Percentiles rank a stretch among this genome's conserved stretches.
These are phyloP conservation scores for Gossypium davidsonii DNA, from an alignment of 441 rosid species.

Conservation along the genomic window DNA sequence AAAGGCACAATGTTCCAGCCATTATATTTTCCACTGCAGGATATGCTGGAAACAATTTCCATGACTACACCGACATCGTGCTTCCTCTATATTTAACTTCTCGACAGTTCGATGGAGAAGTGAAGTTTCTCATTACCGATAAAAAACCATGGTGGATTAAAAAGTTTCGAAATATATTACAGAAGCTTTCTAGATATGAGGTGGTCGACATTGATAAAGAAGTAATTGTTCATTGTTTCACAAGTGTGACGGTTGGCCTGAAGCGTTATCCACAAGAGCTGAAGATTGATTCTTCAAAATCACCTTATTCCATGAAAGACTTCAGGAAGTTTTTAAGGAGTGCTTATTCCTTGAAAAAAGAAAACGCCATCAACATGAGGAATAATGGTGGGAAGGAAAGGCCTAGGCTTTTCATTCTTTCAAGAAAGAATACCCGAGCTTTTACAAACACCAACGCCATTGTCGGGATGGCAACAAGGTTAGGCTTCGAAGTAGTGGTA, in stretches of 20 bases:
- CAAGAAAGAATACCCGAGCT: constrained; percentile 44
- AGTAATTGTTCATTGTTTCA: constrained; percentile 48
- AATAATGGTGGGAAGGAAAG: constrained; percentile 9
- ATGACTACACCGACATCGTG: constrained; percentile 66
- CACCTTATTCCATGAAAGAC: constrained; percentile 45
- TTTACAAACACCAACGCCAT: constrained; percentile 42
- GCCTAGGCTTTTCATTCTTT: constrained; percentile 50
- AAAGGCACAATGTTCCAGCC: constrained; percentile 43
- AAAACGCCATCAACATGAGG: constrained; percentile 22
- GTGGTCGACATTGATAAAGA: constrained; percentile 45
- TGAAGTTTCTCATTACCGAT: constrained; percentile 53
- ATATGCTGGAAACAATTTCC: constrained; percentile 69
- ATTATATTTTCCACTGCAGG: constrained; percentile 70
- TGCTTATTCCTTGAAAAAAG: constrained; percentile 37
- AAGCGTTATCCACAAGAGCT: constrained; percentile 46
- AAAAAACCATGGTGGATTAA: constrained; percentile 31
- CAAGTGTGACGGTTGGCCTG: constrained; percentile 46
- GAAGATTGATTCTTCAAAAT: constrained; percentile 42
- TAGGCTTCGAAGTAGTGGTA: constrained; percentile 46
- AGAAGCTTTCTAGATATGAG: constrained; percentile 43
- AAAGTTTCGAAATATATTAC: constrained; percentile 43
- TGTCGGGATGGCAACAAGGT: constrained; percentile 27
- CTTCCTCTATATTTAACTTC: constrained; percentile 59
- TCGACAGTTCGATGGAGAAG: constrained; percentile 44
- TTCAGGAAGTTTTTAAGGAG: constrained; percentile 51